Evolutionary conservation across 2,329 filamentous ascomycete genomes (phyloP).

Genomic region (Akanthomyces dipterigenus): DNA sequence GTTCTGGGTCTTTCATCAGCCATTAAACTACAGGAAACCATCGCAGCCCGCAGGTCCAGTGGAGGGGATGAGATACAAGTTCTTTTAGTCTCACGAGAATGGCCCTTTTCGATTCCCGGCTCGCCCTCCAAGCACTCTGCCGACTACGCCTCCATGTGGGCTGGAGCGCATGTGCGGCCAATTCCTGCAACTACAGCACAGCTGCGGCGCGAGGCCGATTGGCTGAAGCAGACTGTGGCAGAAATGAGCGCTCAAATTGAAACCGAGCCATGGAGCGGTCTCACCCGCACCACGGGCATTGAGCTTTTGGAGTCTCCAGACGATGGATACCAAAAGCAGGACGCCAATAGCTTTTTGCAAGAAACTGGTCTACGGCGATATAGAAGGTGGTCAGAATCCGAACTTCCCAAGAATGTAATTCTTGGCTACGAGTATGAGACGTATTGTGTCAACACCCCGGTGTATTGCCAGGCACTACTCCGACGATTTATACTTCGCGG

Average conservation of each 20-base stretch:
- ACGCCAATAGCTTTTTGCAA: conserved; percentile 18
- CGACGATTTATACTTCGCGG: conserved; percentile 26
- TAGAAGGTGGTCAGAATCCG: conserved; percentile 22
- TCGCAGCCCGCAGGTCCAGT: conserved; percentile 7
- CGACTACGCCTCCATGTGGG: conserved; percentile 52
- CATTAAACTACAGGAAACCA: conserved; percentile 33
- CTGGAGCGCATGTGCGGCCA: conserved; percentile 48
- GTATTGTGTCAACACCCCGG: conserved; percentile 48
- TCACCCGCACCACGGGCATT: conserved; percentile 42
- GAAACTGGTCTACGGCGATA: conserved; percentile 25
- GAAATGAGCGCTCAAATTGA: conserved; percentile 20
- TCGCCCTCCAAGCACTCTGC: conserved; percentile 22
- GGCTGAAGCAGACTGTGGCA: conserved; percentile 23
- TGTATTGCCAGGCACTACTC: conserved; percentile 40
- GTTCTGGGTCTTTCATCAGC: conserved; percentile 46
- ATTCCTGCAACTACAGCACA: conserved; percentile 33
- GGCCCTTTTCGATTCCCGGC: conserved; percentile 28
- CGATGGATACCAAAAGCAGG: conserved; percentile 29
- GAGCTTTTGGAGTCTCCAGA: conserved; percentile 45
- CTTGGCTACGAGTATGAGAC: conserved; percentile 46
- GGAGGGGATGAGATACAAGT: conserved; percentile 12
- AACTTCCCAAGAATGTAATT: conserved; percentile 36
- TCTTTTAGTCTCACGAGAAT: conserved; percentile 26
- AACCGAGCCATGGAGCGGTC: conserved; percentile 30
- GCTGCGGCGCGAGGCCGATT: conserved; percentile 24